These are phyloP conservation scores for Paramecium octaurelia DNA, from an alignment of 73 alveolate genomes.

Conservation along the genomic window DNA sequence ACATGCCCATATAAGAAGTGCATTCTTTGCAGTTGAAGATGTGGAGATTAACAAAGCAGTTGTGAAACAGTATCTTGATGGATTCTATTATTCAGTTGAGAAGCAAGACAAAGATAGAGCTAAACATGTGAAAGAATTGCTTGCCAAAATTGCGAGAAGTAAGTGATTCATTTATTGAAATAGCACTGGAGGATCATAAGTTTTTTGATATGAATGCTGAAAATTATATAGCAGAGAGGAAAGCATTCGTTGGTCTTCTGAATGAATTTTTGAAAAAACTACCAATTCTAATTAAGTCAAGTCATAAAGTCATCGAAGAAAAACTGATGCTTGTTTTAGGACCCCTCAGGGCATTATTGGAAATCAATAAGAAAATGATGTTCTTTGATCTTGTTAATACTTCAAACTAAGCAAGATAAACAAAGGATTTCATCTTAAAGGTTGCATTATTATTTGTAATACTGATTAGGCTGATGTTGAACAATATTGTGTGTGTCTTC, in stretches of 20 bases:
- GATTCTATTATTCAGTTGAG: conserved; percentile 53
- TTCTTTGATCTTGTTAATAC: conserved; percentile 44
- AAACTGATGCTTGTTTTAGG: conserved; percentile 26
- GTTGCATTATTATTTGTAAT: background rate
- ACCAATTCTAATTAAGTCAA: conserved; percentile 14
- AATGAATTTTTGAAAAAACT: conserved; percentile 57
- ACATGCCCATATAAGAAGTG: conserved; percentile 55
- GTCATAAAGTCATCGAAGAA: conserved; percentile 51
- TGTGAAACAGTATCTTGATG: conserved; percentile 33
- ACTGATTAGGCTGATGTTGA: background rate
- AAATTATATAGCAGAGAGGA: conserved; percentile 35
- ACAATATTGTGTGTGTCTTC: background rate
- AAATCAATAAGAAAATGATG: conserved; percentile 45
- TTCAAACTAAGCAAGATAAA: background rate
- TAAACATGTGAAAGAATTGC: conserved; percentile 29
- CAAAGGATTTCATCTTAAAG: background rate
- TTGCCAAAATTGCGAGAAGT: conserved; percentile 43
- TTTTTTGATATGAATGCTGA: conserved; percentile 49
- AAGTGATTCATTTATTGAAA: background rate
- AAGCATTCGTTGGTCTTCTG: conserved; percentile 17
- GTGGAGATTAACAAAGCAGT: conserved; percentile 43
- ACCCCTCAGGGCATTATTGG: conserved; percentile 42
- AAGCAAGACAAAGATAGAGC: conserved; percentile 34
- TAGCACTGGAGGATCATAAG: conserved; percentile 19
- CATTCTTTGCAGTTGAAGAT: conserved; percentile 63